Base-by-base conservation (phyloP, 306 rosid genomes). In the Abrus precatorius region DNA sequence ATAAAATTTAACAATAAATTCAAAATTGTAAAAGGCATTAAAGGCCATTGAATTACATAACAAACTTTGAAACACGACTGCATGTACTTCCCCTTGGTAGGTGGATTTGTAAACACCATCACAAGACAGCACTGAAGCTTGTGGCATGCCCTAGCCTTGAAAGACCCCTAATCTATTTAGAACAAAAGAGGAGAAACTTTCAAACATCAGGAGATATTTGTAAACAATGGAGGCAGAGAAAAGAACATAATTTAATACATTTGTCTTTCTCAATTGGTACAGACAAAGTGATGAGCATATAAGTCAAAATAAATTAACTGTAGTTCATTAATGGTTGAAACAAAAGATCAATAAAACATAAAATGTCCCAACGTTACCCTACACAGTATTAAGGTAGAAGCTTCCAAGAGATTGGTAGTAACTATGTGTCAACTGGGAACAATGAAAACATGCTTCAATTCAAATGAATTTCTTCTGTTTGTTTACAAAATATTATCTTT, bases 391-490 rank as follows among this genome's bases (percentile, higher is more conserved):
- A 50, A 60, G 75, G 72, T 45, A 54, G 62, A 74, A 75, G 70
- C 73, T 79, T 83, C 36, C 70, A 56, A 65, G 59, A 13, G 67
- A 78, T 8, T 27, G 43, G 53, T 53, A 75, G 77, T 53, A 74
- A 74, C 44, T 45, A 40, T 75, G 68, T 76, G 54, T 77, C 30
- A 36, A 52, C 47, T 54, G 14, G 43, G 63, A 81, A 77, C 13
- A 47, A 76, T 9, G 68, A 54, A 84, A 20, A 1, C 68, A 56
- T 61, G 59, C 59, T 73, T 68, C 33, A 54, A 61, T 84, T 84
- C 59, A 63, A 76, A 67, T 20, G 43, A 77, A 48, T 72, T 62
- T 77, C 80, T 56, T 80, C 75, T 29, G 20, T 81, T 78, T 72
- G 54, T 44, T 61, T 74, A 66, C 40, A 36, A 77, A 79, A 66